phyloP scores from a whole-genome alignment of 208 protist species.

The Leishmania arabica region DNA sequence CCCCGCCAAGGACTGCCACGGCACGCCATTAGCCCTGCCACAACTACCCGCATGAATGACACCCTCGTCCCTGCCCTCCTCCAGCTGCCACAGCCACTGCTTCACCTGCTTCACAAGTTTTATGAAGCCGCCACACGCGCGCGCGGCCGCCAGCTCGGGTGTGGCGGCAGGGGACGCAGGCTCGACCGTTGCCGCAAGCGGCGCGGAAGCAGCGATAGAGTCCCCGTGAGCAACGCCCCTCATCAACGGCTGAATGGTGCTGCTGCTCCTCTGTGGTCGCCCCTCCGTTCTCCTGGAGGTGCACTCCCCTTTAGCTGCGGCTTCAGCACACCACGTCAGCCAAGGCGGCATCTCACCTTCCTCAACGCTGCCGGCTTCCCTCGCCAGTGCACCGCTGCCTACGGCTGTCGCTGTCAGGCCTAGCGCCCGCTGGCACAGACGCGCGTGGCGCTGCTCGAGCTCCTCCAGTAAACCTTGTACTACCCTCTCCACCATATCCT shows the following conservation, averaged over 20 bases:
- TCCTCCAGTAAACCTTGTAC: conserved; percentile 27
- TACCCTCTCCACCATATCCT: conserved; percentile 39
- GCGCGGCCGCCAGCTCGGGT: neutral
- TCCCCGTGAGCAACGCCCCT: no score
- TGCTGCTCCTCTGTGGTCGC: no score
- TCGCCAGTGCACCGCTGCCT: neutral
- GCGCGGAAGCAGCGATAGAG: no score
- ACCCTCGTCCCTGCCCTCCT: conserved; percentile 2
- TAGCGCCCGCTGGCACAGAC: conserved; percentile 23
- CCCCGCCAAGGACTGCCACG: no score
- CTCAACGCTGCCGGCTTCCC: neutral
- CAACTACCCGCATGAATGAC: no score
- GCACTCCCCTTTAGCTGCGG: neutral
- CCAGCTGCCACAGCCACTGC: conserved; percentile 40
- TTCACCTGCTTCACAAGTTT: conserved; percentile 37
- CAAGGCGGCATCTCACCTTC: conserved; percentile 17
- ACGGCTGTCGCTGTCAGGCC: neutral
- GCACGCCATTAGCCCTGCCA: no score
- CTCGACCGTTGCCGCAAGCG: no score
- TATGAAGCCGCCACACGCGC: conserved; percentile 8
- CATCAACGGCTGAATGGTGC: no score
- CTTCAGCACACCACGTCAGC: conserved; percentile 20
- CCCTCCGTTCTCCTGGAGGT: no score
- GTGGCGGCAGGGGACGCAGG: neutral
- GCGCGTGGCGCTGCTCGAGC: conserved; percentile 10